phyloP scores from a whole-genome alignment of 78 protist genomes.

The Dictyostelium capitatum region DNA sequence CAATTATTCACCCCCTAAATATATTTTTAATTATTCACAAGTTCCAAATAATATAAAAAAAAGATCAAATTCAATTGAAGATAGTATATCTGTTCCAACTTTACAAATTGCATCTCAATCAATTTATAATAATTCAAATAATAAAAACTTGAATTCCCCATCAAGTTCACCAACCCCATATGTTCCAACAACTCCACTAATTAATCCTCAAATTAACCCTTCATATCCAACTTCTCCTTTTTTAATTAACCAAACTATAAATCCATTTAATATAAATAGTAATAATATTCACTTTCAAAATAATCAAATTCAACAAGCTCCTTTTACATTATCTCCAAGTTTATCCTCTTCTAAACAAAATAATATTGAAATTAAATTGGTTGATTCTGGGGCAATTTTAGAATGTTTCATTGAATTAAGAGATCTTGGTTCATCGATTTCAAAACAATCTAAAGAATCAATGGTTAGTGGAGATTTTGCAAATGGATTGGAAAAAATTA shows the following conservation, averaged over 20 bases:
- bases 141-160: slow-evolving; percentile 14
- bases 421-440: slow-evolving; percentile 62
- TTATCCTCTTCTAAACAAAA: background rate
- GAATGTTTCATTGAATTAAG: slow-evolving; percentile 67
- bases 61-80: slow-evolving; percentile 61
- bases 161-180: slow-evolving; percentile 56
- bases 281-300: background rate
- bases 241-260: slow-evolving; percentile 1
- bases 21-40: background rate
- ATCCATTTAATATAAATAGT: background rate
- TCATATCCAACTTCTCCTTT: slow-evolving; percentile 7
- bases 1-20: background rate
- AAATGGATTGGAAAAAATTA: slow-evolving; percentile 53
- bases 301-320: background rate
- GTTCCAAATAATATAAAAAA: slow-evolving; percentile 17
- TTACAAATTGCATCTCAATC: background rate
- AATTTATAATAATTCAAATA: background rate
- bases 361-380: background rate
- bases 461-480: slow-evolving; percentile 71
- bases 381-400: slow-evolving; percentile 61
- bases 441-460: slow-evolving; percentile 71
- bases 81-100: background rate
- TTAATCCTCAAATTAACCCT: background rate
- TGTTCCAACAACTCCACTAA: background rate
- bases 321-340: background rate